Percentiles rank a stretch among this genome's conserved stretches.
Conservation (phyloP, 352 stramenopile genomes). For the Globisporangium cederbergense region DNA sequence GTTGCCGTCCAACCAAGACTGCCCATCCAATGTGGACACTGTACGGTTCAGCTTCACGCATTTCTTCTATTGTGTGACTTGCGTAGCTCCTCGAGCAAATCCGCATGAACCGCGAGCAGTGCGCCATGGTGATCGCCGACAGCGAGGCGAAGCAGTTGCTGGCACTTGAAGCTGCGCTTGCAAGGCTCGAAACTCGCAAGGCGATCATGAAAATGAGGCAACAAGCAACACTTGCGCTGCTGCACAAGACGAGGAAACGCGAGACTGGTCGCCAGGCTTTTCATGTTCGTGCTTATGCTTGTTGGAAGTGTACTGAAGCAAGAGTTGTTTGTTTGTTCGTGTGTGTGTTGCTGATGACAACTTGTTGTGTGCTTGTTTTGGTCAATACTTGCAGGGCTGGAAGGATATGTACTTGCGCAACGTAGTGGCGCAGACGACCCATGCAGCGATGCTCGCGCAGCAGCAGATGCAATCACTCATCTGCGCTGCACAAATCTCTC, state of each 20-base stretch:
- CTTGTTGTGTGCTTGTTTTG: not conserved
- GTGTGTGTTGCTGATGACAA: not conserved
- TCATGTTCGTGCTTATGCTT: slow-evolving; percentile 12
- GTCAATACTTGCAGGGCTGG: slow-evolving; percentile 27
- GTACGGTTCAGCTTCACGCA: no score
- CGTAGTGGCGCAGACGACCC: slow-evolving; percentile 52
- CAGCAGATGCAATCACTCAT: slow-evolving; percentile 10
- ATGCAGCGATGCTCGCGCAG: slow-evolving; percentile 56
- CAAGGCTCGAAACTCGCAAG: not conserved
- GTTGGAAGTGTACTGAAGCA: not conserved
- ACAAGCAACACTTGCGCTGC: slow-evolving; percentile 9
- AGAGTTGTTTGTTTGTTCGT: not conserved
- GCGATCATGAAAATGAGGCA: slow-evolving; percentile 16
- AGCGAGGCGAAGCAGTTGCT: slow-evolving; percentile 11
- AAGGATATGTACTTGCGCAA: slow-evolving; percentile 50
- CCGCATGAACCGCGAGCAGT: slow-evolving; percentile 18
- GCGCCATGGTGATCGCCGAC: slow-evolving; percentile 27
- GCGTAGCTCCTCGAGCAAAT: slow-evolving; percentile 10
- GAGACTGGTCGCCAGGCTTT: slow-evolving; percentile 25
- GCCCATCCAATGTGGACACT: not conserved
- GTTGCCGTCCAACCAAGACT: no score
- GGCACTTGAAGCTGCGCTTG: not conserved
- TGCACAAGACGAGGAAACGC: slow-evolving; percentile 7
- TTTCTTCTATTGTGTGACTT: not conserved
- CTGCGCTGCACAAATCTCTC: not conserved